These are phyloP conservation scores for Penicillium desertorum DNA, from an alignment of 495 filamentous ascomycete species.

Conservation along the genomic window DNA sequence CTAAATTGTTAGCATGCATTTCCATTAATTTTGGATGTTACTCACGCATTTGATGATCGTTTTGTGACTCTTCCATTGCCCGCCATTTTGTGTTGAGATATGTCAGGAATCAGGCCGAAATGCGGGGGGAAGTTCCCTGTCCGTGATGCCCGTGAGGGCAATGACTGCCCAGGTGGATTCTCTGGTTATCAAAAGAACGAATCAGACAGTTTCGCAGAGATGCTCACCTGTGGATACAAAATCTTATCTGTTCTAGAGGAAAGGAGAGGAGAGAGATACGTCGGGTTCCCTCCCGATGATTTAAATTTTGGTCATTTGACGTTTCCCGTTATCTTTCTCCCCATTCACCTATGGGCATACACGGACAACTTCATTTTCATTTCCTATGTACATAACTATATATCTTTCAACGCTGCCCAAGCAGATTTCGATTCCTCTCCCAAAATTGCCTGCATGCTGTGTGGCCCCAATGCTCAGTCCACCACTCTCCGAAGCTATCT, in stretches of 20 bases:
- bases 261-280: neutral
- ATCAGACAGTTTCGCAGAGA: neutral
- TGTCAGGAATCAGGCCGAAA: neutral
- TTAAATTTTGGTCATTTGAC: neutral
- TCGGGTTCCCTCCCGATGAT: conserved; percentile 7
- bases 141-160: neutral
- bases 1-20: conserved; percentile 19
- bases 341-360: too few relatives aligned
- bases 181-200: neutral
- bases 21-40: neutral
- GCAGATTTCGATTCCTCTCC: conserved; percentile 64
- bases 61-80: conserved; percentile 33
- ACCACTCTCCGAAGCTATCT: conserved; percentile 95
- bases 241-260: neutral
- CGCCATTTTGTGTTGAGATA: conserved; percentile 15
- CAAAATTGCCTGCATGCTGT: conserved; percentile 80
- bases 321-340: neutral
- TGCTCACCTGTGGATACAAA: neutral
- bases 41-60: conserved; percentile 42
- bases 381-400: too few relatives aligned
- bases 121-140: conserved; percentile 5
- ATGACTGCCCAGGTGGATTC: neutral
- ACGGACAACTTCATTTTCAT: neutral
- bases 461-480: conserved; percentile 89
- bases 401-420: conserved; percentile 59